These are phyloP conservation scores for Cutaneotrichosporon sp. DNA, from an alignment of 1,284 basidiomycete species.

Conservation along the genomic window DNA sequence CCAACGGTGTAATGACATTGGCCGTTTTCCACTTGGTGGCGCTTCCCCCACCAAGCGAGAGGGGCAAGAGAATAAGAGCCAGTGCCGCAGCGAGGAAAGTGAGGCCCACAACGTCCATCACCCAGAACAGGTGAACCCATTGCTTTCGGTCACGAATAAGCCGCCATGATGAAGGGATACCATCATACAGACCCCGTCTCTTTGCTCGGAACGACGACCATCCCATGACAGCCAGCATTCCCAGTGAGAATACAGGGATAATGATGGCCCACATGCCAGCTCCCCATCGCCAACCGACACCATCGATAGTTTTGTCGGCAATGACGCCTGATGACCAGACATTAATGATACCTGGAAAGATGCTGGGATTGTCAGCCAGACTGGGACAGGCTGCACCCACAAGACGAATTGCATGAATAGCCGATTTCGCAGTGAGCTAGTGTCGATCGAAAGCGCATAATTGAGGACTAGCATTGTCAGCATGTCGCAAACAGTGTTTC, in stretches of 20 bases:
- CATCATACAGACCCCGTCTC: slow-evolving; percentile 29
- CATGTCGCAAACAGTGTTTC: not conserved
- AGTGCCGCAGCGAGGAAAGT: slow-evolving; percentile 43
- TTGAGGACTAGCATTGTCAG: slow-evolving; percentile 28
- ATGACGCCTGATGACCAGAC: slow-evolving; percentile 17
- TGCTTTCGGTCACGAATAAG: slow-evolving; percentile 5
- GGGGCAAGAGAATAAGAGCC: slow-evolving; percentile 45
- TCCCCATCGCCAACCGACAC: slow-evolving; percentile 48
- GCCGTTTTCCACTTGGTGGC: slow-evolving; percentile 37
- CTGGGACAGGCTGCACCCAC: not conserved
- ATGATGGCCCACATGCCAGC: slow-evolving; percentile 50
- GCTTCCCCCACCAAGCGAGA: slow-evolving; percentile 45
- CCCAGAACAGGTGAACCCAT: slow-evolving; percentile 46
- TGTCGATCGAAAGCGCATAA: slow-evolving; percentile 49
- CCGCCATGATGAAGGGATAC: slow-evolving; percentile 34
- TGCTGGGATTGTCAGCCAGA: not conserved
- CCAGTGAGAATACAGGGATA: slow-evolving; percentile 41
- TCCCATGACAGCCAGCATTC: slow-evolving; percentile 38
- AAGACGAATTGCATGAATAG: slow-evolving; percentile 48
- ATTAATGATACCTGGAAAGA: slow-evolving; percentile 24
- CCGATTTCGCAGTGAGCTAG: slow-evolving; percentile 46
- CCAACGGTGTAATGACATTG: slow-evolving; percentile 46
- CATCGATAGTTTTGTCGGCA: slow-evolving; percentile 4
- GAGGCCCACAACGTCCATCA: slow-evolving; percentile 47
- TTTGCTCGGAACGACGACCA: slow-evolving; percentile 32